Conservation (phyloP, 2,329 filamentous ascomycete species). For the Amesomyces nigricolor region DNA sequence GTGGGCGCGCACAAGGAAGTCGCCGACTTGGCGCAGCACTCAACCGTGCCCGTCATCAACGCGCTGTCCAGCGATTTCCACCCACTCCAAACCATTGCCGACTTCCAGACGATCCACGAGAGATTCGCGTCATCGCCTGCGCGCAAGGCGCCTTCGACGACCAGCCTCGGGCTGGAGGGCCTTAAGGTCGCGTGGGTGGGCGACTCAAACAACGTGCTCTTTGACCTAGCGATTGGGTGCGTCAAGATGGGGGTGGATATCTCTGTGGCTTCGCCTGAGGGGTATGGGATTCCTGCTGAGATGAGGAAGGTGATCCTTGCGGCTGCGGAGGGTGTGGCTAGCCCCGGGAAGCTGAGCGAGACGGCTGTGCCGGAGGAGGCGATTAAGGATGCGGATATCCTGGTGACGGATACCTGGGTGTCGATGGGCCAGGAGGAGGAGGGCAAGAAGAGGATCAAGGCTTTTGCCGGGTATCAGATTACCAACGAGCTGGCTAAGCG, state of each 20-base stretch:
- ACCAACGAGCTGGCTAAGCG: conserved; percentile 76
- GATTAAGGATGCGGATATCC: conserved; percentile 76
- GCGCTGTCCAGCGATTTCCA: conserved; percentile 87
- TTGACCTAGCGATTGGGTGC: conserved; percentile 83
- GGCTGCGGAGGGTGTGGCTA: conserved; percentile 51
- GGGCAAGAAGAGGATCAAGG: conserved; percentile 66
- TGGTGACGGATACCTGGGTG: conserved; percentile 97
- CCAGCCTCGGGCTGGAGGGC: conserved; percentile 64
- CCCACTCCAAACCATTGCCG: conserved; percentile 88
- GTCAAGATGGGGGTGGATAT: conserved; percentile 84
- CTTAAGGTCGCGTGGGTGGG: conserved; percentile 94
- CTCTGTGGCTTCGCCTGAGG: conserved; percentile 76
- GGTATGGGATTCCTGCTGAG: conserved; percentile 70
- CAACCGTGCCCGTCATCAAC: conserved; percentile 77
- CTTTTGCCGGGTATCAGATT: conserved; percentile 87
- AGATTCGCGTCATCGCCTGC: conserved; percentile 48
- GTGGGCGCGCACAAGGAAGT: conserved; percentile 75
- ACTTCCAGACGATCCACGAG: conserved; percentile 87
- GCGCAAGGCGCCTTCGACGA: conserved; percentile 28
- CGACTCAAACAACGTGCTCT: conserved; percentile 95
- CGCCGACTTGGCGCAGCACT: conserved; percentile 62
- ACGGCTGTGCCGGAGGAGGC: conserved; percentile 78
- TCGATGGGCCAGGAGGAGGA: conserved; percentile 97
- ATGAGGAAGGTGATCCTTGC: conserved; percentile 70
- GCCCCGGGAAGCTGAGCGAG: conserved; percentile 63